Percentiles rank a stretch among this genome's conserved stretches.
Conservation (phyloP, 2,329 filamentous ascomycete genomes). For the Alternaria alternata region DNA sequence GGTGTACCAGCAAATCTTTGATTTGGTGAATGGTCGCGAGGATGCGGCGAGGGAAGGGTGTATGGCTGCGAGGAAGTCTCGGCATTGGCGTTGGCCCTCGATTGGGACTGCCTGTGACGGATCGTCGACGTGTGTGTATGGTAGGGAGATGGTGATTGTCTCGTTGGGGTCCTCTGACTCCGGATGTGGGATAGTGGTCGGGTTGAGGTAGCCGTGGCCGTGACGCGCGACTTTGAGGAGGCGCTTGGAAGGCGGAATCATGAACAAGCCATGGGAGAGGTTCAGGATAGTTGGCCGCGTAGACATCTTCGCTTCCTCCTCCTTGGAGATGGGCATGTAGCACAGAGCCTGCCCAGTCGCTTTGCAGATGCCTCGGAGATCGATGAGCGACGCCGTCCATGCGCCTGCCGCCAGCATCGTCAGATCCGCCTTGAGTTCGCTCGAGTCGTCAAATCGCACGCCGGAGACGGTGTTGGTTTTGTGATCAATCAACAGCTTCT, state of each 20-base stretch:
- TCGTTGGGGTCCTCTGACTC: slow-evolving; percentile 47
- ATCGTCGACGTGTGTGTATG: slow-evolving; percentile 63
- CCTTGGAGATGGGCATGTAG: slow-evolving; percentile 76
- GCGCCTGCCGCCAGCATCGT: slow-evolving; percentile 85
- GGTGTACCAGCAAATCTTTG: slow-evolving; percentile 64
- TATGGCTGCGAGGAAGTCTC: slow-evolving; percentile 41
- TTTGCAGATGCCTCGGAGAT: slow-evolving; percentile 76
- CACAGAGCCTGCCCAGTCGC: slow-evolving; percentile 84
- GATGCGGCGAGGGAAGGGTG: slow-evolving; percentile 43
- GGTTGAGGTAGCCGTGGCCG: slow-evolving; percentile 60
- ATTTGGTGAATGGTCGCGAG: slow-evolving; percentile 55
- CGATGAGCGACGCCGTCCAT: slow-evolving; percentile 81
- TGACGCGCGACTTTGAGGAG: slow-evolving; percentile 61
- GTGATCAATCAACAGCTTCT: slow-evolving; percentile 52
- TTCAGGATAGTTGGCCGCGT: slow-evolving; percentile 77
- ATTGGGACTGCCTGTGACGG: slow-evolving; percentile 41
- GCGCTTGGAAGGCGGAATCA: slow-evolving; percentile 69
- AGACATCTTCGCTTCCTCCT: slow-evolving; percentile 72
- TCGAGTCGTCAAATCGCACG: slow-evolving; percentile 62
- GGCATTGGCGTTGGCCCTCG: slow-evolving; percentile 44
- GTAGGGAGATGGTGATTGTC: slow-evolving; percentile 58
- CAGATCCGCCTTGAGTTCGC: slow-evolving; percentile 69
- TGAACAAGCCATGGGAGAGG: slow-evolving; percentile 74
- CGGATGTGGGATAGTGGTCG: slow-evolving; percentile 56
- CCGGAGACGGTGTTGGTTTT: slow-evolving; percentile 60